These are phyloP conservation scores for Collybia mongolica DNA, from an alignment of 768 basidiomycete genomes.

Conservation along the genomic window DNA sequence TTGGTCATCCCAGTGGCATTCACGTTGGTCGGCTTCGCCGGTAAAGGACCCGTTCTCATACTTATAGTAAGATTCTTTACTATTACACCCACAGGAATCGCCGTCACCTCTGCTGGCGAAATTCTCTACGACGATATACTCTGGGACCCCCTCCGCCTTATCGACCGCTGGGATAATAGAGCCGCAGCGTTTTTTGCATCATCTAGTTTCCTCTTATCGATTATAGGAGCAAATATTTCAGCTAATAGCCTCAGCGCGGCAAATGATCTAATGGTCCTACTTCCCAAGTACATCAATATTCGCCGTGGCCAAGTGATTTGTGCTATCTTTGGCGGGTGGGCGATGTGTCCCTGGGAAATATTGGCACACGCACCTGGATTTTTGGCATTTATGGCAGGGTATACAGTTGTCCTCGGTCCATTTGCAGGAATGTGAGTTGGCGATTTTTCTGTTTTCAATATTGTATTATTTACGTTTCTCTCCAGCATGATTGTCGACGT, in stretches of 20 bases:
- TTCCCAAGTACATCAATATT: constrained; percentile 79
- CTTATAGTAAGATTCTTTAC: neutral
- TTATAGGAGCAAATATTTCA: constrained; percentile 71
- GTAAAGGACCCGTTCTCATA: constrained; percentile 12
- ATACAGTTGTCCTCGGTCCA: constrained; percentile 84
- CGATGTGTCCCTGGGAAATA: constrained; percentile 86
- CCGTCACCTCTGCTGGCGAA: constrained; percentile 76
- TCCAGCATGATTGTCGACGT: constrained; percentile 47
- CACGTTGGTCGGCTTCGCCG: constrained; percentile 74
- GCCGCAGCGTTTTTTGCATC: constrained; percentile 84
- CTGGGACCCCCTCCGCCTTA: constrained; percentile 78
- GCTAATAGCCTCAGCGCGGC: constrained; percentile 74
- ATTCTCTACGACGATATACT: constrained; percentile 61
- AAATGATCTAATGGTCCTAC: constrained; percentile 83
- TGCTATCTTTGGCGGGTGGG: constrained; percentile 83
- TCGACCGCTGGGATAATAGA: constrained; percentile 82
- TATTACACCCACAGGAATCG: constrained; percentile 46
- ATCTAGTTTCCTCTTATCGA: constrained; percentile 71
- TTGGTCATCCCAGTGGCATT: constrained; percentile 77
- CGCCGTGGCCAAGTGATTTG: constrained; percentile 77
- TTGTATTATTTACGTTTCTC: neutral
- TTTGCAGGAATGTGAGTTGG: constrained; percentile 69
- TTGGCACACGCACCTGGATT: constrained; percentile 66
- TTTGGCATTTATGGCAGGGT: constrained; percentile 77
- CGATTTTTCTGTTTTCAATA: constrained; percentile 2